Percentiles rank a stretch among this genome's conserved stretches.
Conservation (phyloP, 768 basidiomycete genomes). For the Grammothele lineata region DNA sequence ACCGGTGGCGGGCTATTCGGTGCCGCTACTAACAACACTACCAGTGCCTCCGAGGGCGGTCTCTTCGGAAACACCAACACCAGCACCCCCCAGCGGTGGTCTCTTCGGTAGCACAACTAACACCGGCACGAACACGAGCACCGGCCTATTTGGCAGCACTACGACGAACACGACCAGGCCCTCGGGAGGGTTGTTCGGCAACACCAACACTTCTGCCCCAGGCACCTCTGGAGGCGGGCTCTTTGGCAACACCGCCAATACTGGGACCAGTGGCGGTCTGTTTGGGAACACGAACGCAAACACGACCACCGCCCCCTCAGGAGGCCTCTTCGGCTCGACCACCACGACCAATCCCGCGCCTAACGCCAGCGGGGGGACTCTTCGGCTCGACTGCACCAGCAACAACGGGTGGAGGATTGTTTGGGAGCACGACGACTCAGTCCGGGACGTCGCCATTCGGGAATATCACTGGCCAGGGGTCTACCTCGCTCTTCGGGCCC, state of each 20-base stretch:
- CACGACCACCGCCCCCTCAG: constrained; percentile 10
- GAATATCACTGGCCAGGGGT: constrained; percentile 6
- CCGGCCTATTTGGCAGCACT: constrained; percentile 18
- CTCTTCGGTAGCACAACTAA: constrained; percentile 18
- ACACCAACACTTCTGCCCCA: constrained; percentile 9
- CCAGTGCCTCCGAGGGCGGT: no score
- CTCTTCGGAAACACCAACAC: constrained; percentile 1
- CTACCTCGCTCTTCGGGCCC: constrained; percentile 12
- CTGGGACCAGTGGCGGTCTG: constrained; percentile 16
- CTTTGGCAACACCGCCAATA: constrained; percentile 25
- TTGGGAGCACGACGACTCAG: constrained; percentile 15
- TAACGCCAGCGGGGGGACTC: constrained; percentile 14
- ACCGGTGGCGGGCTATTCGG: no score
- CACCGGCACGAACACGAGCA: constrained; percentile 13
- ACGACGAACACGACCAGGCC: constrained; percentile 7
- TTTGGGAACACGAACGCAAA: constrained; percentile 13
- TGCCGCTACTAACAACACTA: no score
- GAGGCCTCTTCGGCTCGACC: constrained; percentile 24
- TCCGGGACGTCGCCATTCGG: constrained; percentile 15
- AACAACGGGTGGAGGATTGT: constrained; percentile 17
- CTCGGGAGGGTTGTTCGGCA: constrained; percentile 22
- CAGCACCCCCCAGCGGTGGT: constrained; percentile 9
- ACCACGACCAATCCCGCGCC: no score
- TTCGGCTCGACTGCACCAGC: constrained; percentile 23
- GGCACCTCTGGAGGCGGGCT: constrained; percentile 22